Evolutionary conservation across 495 filamentous ascomycete genomes (phyloP).

Genomic region (Xylaria scruposa): DNA sequence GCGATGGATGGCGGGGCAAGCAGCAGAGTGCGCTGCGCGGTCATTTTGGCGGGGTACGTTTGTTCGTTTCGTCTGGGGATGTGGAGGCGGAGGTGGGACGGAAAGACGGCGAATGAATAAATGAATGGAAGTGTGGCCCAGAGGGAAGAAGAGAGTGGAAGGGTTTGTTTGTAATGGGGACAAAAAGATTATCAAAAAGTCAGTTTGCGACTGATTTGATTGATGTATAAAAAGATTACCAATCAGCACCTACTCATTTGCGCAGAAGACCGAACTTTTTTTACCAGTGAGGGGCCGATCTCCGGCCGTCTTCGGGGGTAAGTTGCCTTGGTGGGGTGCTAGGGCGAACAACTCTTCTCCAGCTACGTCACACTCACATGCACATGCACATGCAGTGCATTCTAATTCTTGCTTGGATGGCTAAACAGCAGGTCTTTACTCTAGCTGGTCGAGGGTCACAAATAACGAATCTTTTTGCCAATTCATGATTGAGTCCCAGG

Average conservation of each 20-base stretch:
- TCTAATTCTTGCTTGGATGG: too few relatives aligned
- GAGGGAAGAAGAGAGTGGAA: background rate
- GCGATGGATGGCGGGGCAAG: conserved; percentile 62
- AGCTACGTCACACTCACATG: conserved; percentile 12
- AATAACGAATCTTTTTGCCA: background rate
- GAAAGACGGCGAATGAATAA: background rate
- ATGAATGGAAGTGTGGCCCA: background rate
- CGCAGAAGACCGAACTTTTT: conserved; percentile 8
- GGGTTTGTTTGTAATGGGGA: background rate
- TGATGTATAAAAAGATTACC: conserved; percentile 5
- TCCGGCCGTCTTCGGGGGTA: conserved; percentile 12
- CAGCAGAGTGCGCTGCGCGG: conserved; percentile 55
- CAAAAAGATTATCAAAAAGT: background rate
- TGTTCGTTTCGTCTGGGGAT: background rate
- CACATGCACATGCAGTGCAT: conserved; percentile 1
- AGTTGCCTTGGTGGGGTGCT: background rate
- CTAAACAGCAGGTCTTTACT: too few relatives aligned
- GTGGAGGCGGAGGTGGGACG: too few relatives aligned
- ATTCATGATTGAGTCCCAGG: background rate
- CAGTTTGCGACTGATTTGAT: background rate
- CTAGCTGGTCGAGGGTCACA: background rate
- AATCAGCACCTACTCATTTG: conserved; percentile 20
- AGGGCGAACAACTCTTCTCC: too few relatives aligned
- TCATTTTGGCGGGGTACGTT: conserved; percentile 26
- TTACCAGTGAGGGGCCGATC: conserved; percentile 20